A percentile compares a stretch with the other conserved stretches of the same genome.
phyloP scores from a whole-genome alignment of 805 yeast genomes.

The Lipomyces chichibuensis region DNA sequence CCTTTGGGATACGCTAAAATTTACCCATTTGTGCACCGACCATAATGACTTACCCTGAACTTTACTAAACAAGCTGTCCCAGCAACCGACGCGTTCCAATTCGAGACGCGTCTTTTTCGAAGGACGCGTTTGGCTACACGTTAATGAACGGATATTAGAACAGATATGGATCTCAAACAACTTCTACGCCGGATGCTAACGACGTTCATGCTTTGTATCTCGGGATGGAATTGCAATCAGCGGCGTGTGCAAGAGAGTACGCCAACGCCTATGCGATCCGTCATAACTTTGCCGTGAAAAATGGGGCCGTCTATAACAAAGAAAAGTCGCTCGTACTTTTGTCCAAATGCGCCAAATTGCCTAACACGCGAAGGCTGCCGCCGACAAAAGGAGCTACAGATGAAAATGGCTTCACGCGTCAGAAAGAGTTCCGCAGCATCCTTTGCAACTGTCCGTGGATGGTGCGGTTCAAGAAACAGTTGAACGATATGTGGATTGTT shows the following conservation, averaged over 20 bases:
- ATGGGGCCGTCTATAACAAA: background rate
- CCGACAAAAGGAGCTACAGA: background rate
- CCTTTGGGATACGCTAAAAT: no score
- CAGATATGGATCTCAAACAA: no score
- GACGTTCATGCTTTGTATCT: no score
- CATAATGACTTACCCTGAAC: no score
- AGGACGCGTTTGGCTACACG: no score
- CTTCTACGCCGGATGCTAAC: no score
- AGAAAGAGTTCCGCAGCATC: background rate
- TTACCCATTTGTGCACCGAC: no score
- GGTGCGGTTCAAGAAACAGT: background rate
- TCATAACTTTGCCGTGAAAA: background rate
- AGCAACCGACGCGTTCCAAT: no score
- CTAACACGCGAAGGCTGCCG: background rate
- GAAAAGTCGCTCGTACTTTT: background rate
- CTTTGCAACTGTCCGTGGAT: background rate
- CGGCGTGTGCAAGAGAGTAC: background rate
- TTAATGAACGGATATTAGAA: no score
- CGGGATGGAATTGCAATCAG: no score
- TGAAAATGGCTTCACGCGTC: background rate
- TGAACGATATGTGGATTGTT: background rate
- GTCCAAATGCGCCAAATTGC: background rate
- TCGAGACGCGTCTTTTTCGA: no score
- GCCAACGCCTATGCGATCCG: conserved; percentile 2
- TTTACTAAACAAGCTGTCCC: no score